Conservation (phyloP, 768 basidiomycete species). For the Phylloporus arenicola region DNA sequence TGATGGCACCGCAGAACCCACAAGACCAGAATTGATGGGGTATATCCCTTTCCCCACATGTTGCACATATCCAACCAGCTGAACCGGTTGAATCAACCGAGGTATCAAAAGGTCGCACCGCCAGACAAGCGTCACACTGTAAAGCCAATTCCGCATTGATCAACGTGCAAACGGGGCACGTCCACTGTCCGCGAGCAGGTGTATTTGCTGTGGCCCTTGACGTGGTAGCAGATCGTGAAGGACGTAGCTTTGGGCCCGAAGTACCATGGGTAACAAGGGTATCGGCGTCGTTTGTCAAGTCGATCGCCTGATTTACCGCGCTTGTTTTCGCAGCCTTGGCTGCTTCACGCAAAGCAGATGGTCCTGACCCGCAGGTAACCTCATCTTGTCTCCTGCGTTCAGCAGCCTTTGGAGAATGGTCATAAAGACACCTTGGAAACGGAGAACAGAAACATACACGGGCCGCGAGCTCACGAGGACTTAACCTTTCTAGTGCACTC, state of each 20-base stretch:
- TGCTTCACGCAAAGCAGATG: slow-evolving; percentile 52
- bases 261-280: not conserved
- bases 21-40: slow-evolving; percentile 72
- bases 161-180: slow-evolving; percentile 60
- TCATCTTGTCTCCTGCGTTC: slow-evolving; percentile 73
- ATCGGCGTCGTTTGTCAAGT: slow-evolving; percentile 42
- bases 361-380: slow-evolving; percentile 65
- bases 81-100: not conserved
- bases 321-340: slow-evolving; percentile 67
- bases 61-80: slow-evolving; percentile 58
- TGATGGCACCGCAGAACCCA: slow-evolving; percentile 63
- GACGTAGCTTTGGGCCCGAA: slow-evolving; percentile 30
- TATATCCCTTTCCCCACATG: slow-evolving; percentile 60
- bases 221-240: slow-evolving; percentile 3
- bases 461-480: slow-evolving; percentile 69
- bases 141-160: slow-evolving; percentile 45
- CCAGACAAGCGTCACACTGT: slow-evolving; percentile 59
- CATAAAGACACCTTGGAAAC: not conserved
- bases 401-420: slow-evolving; percentile 58
- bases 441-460: slow-evolving; percentile 39
- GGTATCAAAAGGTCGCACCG: slow-evolving; percentile 33
- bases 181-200: slow-evolving; percentile 36
- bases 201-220: not conserved
- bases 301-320: slow-evolving; percentile 52
- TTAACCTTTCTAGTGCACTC: slow-evolving; percentile 37